These are phyloP conservation scores for Leccinum ponderosum DNA, from an alignment of 1,284 basidiomycete genomes.

Conservation along the genomic window DNA sequence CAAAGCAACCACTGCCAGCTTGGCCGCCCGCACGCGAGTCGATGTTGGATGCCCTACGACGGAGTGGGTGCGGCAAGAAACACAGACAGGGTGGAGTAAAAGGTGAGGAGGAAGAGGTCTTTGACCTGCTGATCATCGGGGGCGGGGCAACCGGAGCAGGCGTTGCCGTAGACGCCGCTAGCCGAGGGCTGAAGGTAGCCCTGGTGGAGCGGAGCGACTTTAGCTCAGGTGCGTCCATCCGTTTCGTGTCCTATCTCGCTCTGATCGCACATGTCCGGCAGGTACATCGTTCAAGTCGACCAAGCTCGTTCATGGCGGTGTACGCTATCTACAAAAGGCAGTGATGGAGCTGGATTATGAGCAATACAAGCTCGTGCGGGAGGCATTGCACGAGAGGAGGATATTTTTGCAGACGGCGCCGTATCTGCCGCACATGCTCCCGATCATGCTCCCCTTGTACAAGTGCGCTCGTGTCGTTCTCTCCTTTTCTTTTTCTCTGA, in stretches of 20 bases:
- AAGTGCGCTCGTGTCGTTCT: slow-evolving; percentile 44
- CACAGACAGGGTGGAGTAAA: neutral
- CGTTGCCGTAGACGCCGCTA: slow-evolving; percentile 92
- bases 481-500: neutral
- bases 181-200: slow-evolving; percentile 89
- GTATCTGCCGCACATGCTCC: slow-evolving; percentile 89
- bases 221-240: slow-evolving; percentile 65
- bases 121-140: slow-evolving; percentile 85
- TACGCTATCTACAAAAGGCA: slow-evolving; percentile 96
- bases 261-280: slow-evolving; percentile 56
- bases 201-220: slow-evolving; percentile 95
- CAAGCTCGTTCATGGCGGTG: slow-evolving; percentile 97
- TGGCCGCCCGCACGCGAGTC: slow-evolving; percentile 73
- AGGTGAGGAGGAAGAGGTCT: slow-evolving; percentile 45
- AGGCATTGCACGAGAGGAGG: slow-evolving; percentile 90
- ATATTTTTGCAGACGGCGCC: slow-evolving; percentile 97
- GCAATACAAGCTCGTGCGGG: slow-evolving; percentile 94
- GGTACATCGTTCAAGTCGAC: slow-evolving; percentile 97
- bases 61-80: slow-evolving; percentile 15
- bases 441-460: slow-evolving; percentile 94
- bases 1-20: slow-evolving; percentile 64
- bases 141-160: slow-evolving; percentile 96
- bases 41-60: slow-evolving; percentile 57
- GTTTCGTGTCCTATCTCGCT: neutral
- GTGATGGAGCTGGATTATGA: slow-evolving; percentile 95